These are phyloP conservation scores for Amaranthus tricolor DNA, from an alignment of 179 eudicot genomes.

Conservation along the genomic window DNA sequence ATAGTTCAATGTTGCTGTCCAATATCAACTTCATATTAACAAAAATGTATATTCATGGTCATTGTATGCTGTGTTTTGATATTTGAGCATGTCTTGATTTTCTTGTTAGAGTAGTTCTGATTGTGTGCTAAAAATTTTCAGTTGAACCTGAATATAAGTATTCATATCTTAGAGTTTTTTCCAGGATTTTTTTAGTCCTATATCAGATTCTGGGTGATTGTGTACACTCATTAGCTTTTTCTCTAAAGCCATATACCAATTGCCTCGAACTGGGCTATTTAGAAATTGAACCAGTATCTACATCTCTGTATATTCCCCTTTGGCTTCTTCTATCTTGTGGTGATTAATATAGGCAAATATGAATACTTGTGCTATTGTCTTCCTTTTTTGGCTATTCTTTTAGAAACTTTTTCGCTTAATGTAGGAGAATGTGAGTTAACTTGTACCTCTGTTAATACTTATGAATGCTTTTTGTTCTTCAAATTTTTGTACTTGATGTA, in stretches of 20 bases:
- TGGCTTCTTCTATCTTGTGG: neutral
- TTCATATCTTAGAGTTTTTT: neutral
- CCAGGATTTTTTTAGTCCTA: neutral
- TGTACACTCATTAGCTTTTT: neutral
- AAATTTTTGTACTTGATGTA: neutral
- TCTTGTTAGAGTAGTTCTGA: neutral
- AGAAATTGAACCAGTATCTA: neutral
- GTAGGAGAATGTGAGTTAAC: neutral
- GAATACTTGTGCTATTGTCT: neutral
- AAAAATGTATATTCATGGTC: neutral
- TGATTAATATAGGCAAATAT: neutral
- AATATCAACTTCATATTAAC: neutral
- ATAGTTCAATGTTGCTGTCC: neutral
- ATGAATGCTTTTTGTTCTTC: neutral
- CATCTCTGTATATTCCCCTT: neutral
- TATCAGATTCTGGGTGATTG: neutral
- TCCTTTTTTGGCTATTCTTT: neutral
- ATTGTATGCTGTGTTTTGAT: neutral
- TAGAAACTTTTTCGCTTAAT: neutral
- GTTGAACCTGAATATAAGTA: neutral
- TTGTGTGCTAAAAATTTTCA: neutral
- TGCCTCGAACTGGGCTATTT: neutral
- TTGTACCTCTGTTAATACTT: neutral
- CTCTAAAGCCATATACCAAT: neutral
- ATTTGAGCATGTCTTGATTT: neutral